Conservation (phyloP, 768 basidiomycete species). For the Podaxis rugospora region DNA sequence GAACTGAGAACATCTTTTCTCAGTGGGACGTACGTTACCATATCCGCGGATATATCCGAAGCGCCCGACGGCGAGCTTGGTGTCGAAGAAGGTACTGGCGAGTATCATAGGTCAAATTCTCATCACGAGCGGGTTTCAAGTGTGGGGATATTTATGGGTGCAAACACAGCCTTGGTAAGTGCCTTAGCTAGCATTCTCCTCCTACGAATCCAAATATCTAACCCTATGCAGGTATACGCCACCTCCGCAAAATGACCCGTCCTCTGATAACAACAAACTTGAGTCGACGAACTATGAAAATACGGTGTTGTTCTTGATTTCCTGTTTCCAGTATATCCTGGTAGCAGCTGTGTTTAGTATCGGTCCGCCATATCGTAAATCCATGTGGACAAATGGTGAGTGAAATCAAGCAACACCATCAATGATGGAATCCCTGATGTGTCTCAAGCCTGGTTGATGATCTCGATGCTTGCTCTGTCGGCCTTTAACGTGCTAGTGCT, state of each 20-base stretch:
- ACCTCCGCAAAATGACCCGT: conserved; percentile 46
- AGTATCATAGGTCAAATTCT: conserved; percentile 92
- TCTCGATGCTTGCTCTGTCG: conserved; percentile 64
- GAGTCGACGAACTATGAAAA: conserved; percentile 90
- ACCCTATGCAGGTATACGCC: conserved; percentile 62
- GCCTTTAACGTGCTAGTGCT: conserved; percentile 75
- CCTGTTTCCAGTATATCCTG: conserved; percentile 98
- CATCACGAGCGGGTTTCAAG: conserved; percentile 77
- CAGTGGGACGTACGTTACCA: conserved; percentile 95
- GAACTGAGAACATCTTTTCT: neutral
- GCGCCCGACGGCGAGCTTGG: conserved; percentile 90
- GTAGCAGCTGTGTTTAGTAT: conserved; percentile 98
- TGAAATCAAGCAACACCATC: conserved; percentile 7
- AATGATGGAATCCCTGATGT: conserved; percentile 5
- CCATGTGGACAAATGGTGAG: conserved; percentile 93
- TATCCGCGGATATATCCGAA: conserved; percentile 84
- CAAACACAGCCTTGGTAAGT: conserved; percentile 76
- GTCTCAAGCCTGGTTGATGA: conserved; percentile 65
- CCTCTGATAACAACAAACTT: conserved; percentile 62
- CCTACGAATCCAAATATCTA: neutral
- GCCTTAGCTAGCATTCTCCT: neutral
- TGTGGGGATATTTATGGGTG: conserved; percentile 90
- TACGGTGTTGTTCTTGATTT: conserved; percentile 85
- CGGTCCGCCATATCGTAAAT: conserved; percentile 92
- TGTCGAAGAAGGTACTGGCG: conserved; percentile 90